A percentile compares a stretch with the other conserved stretches of the same genome.
Evolutionary conservation across 208 protist species (phyloP).

Genomic region (Novymonas esmeraldas): DNA sequence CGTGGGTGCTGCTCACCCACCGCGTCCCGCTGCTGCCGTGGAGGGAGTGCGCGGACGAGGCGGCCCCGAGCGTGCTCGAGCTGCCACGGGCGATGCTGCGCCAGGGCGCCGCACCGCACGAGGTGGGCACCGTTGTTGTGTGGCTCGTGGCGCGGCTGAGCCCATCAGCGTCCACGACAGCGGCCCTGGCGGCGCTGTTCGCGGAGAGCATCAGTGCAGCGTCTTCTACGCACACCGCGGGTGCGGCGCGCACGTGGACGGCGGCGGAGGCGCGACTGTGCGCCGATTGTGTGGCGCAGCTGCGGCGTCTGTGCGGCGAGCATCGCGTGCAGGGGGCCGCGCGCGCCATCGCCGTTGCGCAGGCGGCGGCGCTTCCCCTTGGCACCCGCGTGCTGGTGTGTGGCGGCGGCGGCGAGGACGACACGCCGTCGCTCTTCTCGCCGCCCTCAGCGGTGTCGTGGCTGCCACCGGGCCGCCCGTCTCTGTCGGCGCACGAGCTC

Average conservation of each 20-base stretch:
- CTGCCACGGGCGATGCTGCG: conserved; percentile 31
- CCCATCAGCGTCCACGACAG: conserved; percentile 6
- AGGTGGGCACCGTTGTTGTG: conserved; percentile 22
- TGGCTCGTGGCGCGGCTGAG: conserved; percentile 18
- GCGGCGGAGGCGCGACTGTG: conserved; percentile 27
- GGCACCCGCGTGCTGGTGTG: neutral
- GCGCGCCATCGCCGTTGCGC: conserved; percentile 13
- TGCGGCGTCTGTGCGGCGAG: conserved; percentile 27
- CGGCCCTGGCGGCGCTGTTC: conserved; percentile 10
- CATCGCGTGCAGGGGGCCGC: conserved; percentile 33
- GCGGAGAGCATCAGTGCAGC: conserved; percentile 5
- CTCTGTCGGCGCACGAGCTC: conserved; percentile 23
- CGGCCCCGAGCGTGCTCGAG: conserved; percentile 5
- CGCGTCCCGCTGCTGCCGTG: conserved; percentile 23
- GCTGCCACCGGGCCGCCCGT: conserved; percentile 17
- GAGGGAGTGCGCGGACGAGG: neutral
- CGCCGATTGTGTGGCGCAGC: conserved; percentile 8
- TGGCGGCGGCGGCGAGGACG: neutral
- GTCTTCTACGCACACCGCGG: neutral
- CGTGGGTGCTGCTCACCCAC: conserved; percentile 26
- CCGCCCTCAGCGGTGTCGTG: conserved; percentile 5
- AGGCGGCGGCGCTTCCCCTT: neutral
- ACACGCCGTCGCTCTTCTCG: neutral
- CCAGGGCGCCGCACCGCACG: conserved; percentile 31
- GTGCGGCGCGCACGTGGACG: conserved; percentile 9